Percentiles rank a stretch among this genome's conserved stretches.
Conservation (phyloP, 352 stramenopile genomes). For the Globisporangium emineosum region DNA sequence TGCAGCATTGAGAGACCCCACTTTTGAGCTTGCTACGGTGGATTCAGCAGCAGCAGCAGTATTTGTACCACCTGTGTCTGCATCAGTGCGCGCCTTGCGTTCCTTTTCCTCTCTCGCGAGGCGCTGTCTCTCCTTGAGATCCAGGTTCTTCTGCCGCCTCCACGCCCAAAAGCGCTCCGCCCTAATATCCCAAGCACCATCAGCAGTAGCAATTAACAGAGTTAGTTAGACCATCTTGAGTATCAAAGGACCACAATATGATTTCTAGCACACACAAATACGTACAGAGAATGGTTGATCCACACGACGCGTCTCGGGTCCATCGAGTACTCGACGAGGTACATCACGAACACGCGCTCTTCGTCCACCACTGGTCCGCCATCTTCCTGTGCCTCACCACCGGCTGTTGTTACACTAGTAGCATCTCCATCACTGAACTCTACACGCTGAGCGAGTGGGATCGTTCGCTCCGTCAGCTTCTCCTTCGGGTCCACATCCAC, state of each 20-base stretch:
- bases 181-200: slow-evolving; percentile 16
- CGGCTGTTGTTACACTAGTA: background rate
- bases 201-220: slow-evolving; percentile 4
- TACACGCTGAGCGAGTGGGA: slow-evolving; percentile 24
- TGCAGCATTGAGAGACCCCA: background rate
- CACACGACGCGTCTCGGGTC: slow-evolving; percentile 56
- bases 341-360: slow-evolving; percentile 52
- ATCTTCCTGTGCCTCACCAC: slow-evolving; percentile 1
- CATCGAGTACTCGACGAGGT: slow-evolving; percentile 69
- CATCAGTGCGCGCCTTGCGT: background rate
- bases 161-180: slow-evolving; percentile 51
- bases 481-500: slow-evolving; percentile 33
- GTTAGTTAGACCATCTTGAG: background rate
- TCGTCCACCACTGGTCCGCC: slow-evolving; percentile 20
- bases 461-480: slow-evolving; percentile 23
- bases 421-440: background rate
- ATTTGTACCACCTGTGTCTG: background rate
- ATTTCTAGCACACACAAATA: background rate
- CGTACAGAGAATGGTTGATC: slow-evolving; percentile 68
- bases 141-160: slow-evolving; percentile 33
- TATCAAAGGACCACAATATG: background rate
- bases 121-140: slow-evolving; percentile 21
- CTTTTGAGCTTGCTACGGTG: background rate
- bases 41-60: background rate
- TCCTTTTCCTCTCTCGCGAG: slow-evolving; percentile 20